A percentile compares a stretch with the other conserved stretches of the same genome.
These are phyloP conservation scores for Paramecium pentaurelia DNA, from an alignment of 73 alveolate genomes.

Conservation along the genomic window DNA sequence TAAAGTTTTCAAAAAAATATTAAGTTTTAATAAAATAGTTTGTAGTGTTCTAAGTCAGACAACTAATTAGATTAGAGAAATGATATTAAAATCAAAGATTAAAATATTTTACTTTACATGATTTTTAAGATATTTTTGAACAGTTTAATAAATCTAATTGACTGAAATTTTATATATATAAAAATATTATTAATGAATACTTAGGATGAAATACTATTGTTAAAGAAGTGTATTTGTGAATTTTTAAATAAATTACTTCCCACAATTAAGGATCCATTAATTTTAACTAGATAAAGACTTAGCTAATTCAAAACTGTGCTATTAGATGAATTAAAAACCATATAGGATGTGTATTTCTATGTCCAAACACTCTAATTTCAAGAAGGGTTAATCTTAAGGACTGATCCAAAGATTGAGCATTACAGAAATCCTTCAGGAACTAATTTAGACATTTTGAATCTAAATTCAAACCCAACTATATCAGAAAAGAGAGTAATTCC, in stretches of 20 bases:
- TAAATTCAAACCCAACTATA: background rate
- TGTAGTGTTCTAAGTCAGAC: too few species aligned
- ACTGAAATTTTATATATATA: background rate
- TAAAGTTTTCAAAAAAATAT: background rate
- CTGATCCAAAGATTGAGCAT: background rate
- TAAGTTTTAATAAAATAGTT: background rate
- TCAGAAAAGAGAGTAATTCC: background rate
- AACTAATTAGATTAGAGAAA: background rate
- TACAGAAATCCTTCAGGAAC: background rate
- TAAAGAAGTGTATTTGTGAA: slow-evolving; percentile 21
- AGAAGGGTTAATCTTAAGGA: background rate
- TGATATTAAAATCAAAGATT: background rate
- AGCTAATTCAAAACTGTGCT: background rate
- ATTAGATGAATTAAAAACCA: slow-evolving; percentile 23
- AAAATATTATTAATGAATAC: background rate
- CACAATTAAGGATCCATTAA: slow-evolving; percentile 8
- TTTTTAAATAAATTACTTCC: slow-evolving; percentile 12
- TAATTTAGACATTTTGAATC: background rate
- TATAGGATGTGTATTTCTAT: background rate
- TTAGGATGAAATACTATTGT: background rate
- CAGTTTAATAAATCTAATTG: background rate
- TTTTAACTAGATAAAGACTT: background rate
- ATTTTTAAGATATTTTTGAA: background rate
- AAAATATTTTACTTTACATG: background rate
- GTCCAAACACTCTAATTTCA: background rate